Base-by-base conservation (phyloP, 192 early-diverging fungal species). In the Coemansia sp. region DNA sequence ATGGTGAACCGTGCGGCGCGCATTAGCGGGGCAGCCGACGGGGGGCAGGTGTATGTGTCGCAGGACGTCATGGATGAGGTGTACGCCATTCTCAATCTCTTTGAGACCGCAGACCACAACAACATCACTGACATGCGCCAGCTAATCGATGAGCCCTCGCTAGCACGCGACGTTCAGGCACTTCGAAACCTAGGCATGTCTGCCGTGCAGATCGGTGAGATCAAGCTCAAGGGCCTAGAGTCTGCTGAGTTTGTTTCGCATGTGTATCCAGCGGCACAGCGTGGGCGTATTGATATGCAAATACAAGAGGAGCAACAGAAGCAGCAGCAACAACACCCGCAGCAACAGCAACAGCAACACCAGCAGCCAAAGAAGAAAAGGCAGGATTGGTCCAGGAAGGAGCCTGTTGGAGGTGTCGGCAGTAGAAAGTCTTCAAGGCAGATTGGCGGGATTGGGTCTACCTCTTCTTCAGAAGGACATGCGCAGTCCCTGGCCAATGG, bases 1-100 rank as follows among this genome's bases (percentile, higher is more conserved):
- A 91, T 96, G 85, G 93, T 95, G 41, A 96, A 96, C 70, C 87
- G 91, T 11, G 88, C 93, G 3, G 85, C 91, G 34, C 87, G 94
- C 50, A 90, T 95, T 46, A 89, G 90, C 59, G 87, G 85, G 19
- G 88, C 89, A 7, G 93, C 93, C 0, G 93, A 96, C 65, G 94
- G 94, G 20, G 94, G 94, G 3, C 92, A 96, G 63, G 91, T 94
- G 20, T 91, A 91, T 63, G 84, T 94, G 7, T 91, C 89, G 57
- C 90, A 91, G 40, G 94, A 96, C 64, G 90, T 92, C 17, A 83
- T 87, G 74, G 83, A 86, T 55, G 86, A 88, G 66, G 71, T 87
- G 14, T 76, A 79, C 50, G 69, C 75, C 7, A 82, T 82, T 36
- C 58, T 76, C 45, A 75, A 67, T 2, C 56, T 84, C 23, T 77